A percentile compares a stretch with the other conserved stretches of the same genome.
Conservation (phyloP, 2,329 filamentous ascomycete species). For the Epichloe baconii region DNA sequence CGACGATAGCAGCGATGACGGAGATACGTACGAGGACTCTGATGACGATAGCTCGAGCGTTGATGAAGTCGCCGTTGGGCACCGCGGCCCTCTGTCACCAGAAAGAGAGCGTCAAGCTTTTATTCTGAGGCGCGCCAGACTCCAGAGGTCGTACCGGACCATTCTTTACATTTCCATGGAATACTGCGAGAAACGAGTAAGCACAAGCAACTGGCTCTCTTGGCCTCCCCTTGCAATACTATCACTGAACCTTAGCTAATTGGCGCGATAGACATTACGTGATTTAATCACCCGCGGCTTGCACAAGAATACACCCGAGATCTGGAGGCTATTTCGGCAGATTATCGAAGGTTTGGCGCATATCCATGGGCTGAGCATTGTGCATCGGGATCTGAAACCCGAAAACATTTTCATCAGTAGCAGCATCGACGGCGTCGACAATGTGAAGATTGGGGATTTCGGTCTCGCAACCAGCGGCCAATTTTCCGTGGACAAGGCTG, state of each 20-base stretch:
- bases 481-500: constrained; percentile 46
- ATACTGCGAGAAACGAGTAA: constrained; percentile 79
- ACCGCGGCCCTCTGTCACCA: constrained; percentile 15
- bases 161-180: constrained; percentile 98
- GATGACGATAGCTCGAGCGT: constrained; percentile 28
- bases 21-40: constrained; percentile 33
- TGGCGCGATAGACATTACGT: constrained; percentile 50
- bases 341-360: constrained; percentile 81
- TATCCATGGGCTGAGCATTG: constrained; percentile 82
- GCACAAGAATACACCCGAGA: constrained; percentile 59
- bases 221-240: too few relatives aligned
- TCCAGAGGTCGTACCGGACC: constrained; percentile 46
- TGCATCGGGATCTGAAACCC: constrained; percentile 91
- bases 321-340: constrained; percentile 85
- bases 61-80: constrained; percentile 17
- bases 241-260: not conserved
- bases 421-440: constrained; percentile 59
- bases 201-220: constrained; percentile 14
- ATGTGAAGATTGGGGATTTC: constrained; percentile 94
- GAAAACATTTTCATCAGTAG: constrained; percentile 86
- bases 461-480: constrained; percentile 85
- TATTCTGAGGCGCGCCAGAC: constrained; percentile 20
- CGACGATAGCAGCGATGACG: constrained; percentile 33
- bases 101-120: constrained; percentile 18
- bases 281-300: constrained; percentile 73